A percentile compares a stretch with the other conserved stretches of the same genome.
Evolutionary conservation across 306 rosid species (phyloP).

Genomic region (Alnus rubra): DNA sequence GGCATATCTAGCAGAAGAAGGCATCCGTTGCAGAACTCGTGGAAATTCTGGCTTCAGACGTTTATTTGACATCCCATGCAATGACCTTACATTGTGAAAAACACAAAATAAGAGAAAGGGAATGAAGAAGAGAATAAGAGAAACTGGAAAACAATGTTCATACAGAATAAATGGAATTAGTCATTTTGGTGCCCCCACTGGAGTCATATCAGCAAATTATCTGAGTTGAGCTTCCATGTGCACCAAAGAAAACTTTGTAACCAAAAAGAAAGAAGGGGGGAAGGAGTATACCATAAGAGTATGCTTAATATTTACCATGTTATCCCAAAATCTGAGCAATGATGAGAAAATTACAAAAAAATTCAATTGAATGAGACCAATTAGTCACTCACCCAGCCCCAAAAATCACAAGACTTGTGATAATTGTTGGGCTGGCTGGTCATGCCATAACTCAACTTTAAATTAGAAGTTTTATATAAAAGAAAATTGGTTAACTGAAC

Average conservation of each 20-base stretch:
- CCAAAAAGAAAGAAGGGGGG: neutral
- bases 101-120: conserved; percentile 14
- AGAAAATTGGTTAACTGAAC: neutral
- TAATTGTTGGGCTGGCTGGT: neutral
- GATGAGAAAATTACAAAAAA: neutral
- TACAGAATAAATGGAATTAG: neutral
- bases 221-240: no score
- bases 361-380: neutral
- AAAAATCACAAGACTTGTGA: neutral
- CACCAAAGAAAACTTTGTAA: neutral
- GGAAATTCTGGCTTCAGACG: conserved; percentile 86
- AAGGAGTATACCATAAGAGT: neutral
- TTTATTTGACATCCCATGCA: conserved; percentile 68
- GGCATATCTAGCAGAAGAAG: conserved; percentile 79
- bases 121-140: neutral
- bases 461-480: neutral
- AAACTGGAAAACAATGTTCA: neutral
- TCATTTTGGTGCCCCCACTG: no score
- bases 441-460: neutral
- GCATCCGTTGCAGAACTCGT: conserved; percentile 59
- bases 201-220: neutral
- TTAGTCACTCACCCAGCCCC: conserved; percentile 1
- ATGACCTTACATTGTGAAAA: conserved; percentile 40
- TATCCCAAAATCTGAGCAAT: neutral
- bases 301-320: neutral